Evolutionary conservation across 1,284 basidiomycete genomes (phyloP).

Genomic region (Ceratobasidium papillatum): DNA sequence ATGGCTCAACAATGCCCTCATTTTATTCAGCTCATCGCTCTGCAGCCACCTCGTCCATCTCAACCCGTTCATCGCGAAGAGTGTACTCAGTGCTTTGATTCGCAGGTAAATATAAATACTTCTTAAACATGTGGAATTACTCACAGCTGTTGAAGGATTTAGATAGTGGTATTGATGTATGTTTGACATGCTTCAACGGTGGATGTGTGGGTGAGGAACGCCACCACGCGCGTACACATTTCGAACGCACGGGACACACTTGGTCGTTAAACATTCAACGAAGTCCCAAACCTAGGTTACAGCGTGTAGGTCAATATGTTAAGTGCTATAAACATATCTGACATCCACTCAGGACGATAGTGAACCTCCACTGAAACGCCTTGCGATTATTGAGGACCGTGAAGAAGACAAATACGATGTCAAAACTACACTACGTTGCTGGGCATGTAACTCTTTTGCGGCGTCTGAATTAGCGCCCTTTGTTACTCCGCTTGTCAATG

Average conservation of each 20-base stretch:
- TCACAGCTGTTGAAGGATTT: conserved; percentile 63
- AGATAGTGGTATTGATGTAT: conserved; percentile 85
- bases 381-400: conserved; percentile 84
- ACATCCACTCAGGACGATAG: conserved; percentile 57
- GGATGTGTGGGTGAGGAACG: conserved; percentile 73
- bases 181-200: conserved; percentile 93
- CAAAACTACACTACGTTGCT: conserved; percentile 75
- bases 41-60: conserved; percentile 51
- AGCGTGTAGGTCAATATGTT: conserved; percentile 63
- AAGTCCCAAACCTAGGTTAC: conserved; percentile 69
- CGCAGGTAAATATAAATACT: conserved; percentile 73
- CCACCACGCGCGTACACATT: conserved; percentile 78
- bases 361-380: conserved; percentile 86
- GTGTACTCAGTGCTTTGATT: conserved; percentile 96
- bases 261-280: conserved; percentile 87
- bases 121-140: not conserved
- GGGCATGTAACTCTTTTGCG: conserved; percentile 72
- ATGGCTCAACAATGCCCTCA: conserved; percentile 45
- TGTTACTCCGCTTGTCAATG: conserved; percentile 60
- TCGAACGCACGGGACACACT: conserved; percentile 73
- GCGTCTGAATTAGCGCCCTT: conserved; percentile 52
- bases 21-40: conserved; percentile 42
- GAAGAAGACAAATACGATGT: conserved; percentile 91
- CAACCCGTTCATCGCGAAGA: conserved; percentile 83
- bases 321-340: not conserved